A percentile compares a stretch with the other conserved stretches of the same genome.
phyloP scores from a whole-genome alignment of 2,329 filamentous ascomycete genomes.

The Sporothrix luriei region DNA sequence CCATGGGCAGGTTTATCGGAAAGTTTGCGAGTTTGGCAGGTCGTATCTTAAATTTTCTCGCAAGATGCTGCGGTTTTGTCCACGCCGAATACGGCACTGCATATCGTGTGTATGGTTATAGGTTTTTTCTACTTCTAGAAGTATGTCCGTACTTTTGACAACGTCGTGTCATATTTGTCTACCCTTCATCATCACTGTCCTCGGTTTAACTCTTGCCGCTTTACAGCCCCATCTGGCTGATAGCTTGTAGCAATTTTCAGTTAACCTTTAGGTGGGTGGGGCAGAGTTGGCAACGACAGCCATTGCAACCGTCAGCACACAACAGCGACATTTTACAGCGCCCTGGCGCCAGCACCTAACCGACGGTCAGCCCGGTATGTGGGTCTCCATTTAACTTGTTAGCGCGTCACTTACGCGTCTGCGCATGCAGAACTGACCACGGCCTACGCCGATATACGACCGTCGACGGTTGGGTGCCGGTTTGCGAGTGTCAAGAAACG shows the following conservation, averaged over 20 bases:
- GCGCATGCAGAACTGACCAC: neutral
- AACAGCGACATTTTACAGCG: neutral
- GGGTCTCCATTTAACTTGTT: constrained; percentile 8
- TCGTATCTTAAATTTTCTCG: neutral
- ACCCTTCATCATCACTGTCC: too few species aligned
- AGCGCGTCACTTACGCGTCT: constrained; percentile 42
- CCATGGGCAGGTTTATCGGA: neutral
- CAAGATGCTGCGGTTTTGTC: too few species aligned
- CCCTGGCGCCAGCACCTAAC: neutral
- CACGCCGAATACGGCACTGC: too few species aligned
- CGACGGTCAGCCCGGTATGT: neutral
- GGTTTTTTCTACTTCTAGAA: too few species aligned
- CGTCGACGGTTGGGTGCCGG: neutral
- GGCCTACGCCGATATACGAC: constrained; percentile 1
- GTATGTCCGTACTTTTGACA: too few species aligned
- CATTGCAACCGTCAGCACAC: neutral
- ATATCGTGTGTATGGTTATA: neutral
- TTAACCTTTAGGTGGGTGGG: neutral
- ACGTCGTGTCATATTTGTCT: too few species aligned
- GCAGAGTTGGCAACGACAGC: neutral
- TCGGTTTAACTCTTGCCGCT: neutral
- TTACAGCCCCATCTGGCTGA: neutral
- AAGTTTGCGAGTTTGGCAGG: neutral
- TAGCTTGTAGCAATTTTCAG: neutral
- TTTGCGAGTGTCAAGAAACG: neutral